These are phyloP conservation scores for Daldinia caldariorum DNA, from an alignment of 495 filamentous ascomycete genomes.

Conservation along the genomic window DNA sequence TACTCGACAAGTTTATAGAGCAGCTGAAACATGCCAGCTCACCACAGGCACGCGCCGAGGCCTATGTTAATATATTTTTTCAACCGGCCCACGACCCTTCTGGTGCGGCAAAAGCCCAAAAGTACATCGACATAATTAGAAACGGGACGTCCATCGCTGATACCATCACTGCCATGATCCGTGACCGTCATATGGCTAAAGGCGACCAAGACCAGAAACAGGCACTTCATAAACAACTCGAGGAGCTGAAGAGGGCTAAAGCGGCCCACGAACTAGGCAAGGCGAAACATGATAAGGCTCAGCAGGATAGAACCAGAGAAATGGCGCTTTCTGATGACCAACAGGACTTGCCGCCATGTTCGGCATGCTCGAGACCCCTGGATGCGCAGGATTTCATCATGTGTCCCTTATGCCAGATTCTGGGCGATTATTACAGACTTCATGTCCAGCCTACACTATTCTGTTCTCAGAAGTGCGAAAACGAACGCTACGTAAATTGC, in stretches of 20 bases:
- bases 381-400: slow-evolving; percentile 45
- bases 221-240: slow-evolving; percentile 49
- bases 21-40: slow-evolving; percentile 38
- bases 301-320: slow-evolving; percentile 47
- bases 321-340: slow-evolving; percentile 41
- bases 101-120: slow-evolving; percentile 42
- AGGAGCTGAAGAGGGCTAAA: slow-evolving; percentile 55
- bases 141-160: slow-evolving; percentile 50
- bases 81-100: slow-evolving; percentile 34
- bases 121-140: slow-evolving; percentile 55
- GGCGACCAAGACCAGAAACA: slow-evolving; percentile 50
- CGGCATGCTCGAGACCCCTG: slow-evolving; percentile 48
- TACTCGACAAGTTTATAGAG: slow-evolving; percentile 42
- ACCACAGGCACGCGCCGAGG: slow-evolving; percentile 40
- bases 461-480: slow-evolving; percentile 56
- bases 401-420: slow-evolving; percentile 56
- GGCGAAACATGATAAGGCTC: slow-evolving; percentile 48
- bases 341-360: slow-evolving; percentile 51
- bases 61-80: slow-evolving; percentile 53
- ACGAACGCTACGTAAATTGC: slow-evolving; percentile 54
- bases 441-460: slow-evolving; percentile 49
- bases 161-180: slow-evolving; percentile 50
- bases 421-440: slow-evolving; percentile 42
- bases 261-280: slow-evolving; percentile 56
- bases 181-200: slow-evolving; percentile 49